A percentile compares a stretch with the other conserved stretches of the same genome.
These are phyloP conservation scores for Graphilbum sp. DNA, from an alignment of 2,329 filamentous ascomycete genomes.

Conservation along the genomic window DNA sequence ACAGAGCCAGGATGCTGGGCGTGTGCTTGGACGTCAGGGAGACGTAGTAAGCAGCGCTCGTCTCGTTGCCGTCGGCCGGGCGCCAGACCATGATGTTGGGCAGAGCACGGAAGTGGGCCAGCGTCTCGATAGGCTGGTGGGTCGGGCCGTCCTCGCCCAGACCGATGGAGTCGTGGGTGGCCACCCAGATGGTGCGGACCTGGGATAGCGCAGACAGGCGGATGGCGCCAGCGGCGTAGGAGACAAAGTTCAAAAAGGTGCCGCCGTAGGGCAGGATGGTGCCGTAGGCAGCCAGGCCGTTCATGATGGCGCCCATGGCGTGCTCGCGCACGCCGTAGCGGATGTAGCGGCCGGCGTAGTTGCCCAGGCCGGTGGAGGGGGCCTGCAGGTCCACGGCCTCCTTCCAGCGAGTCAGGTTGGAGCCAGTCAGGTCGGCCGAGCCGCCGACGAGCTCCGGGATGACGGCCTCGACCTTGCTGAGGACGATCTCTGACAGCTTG, in stretches of 20 bases:
- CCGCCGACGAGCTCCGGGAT: slow-evolving; percentile 89
- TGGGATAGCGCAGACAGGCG: slow-evolving; percentile 87
- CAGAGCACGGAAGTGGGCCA: slow-evolving; percentile 94
- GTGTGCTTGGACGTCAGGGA: slow-evolving; percentile 80
- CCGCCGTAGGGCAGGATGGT: slow-evolving; percentile 86
- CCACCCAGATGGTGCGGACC: slow-evolving; percentile 84
- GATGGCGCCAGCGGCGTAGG: slow-evolving; percentile 88
- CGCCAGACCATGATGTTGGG: slow-evolving; percentile 99
- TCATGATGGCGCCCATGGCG: slow-evolving; percentile 83
- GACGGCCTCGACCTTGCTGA: slow-evolving; percentile 68
- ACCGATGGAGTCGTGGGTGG: slow-evolving; percentile 97
- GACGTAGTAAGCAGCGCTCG: slow-evolving; percentile 91
- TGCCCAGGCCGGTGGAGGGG: slow-evolving; percentile 66
- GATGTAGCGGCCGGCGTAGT: slow-evolving; percentile 76
- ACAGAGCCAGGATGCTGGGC: slow-evolving; percentile 84
- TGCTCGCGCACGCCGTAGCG: slow-evolving; percentile 88
- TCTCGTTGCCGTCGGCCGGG: slow-evolving; percentile 96
- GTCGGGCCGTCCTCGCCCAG: slow-evolving; percentile 97
- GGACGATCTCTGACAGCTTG: slow-evolving; percentile 90
- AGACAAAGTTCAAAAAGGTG: slow-evolving; percentile 99
- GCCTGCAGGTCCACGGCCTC: slow-evolving; percentile 94
- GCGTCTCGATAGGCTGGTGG: slow-evolving; percentile 96
- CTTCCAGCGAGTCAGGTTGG: slow-evolving; percentile 99
- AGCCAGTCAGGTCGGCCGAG: slow-evolving; percentile 93
- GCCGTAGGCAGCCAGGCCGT: slow-evolving; percentile 89